Evolutionary conservation across 495 filamentous ascomycete genomes (phyloP), one percentile per base, ranked within the genome.

Genomic region (Lasiosphaeris hirsuta): DNA sequence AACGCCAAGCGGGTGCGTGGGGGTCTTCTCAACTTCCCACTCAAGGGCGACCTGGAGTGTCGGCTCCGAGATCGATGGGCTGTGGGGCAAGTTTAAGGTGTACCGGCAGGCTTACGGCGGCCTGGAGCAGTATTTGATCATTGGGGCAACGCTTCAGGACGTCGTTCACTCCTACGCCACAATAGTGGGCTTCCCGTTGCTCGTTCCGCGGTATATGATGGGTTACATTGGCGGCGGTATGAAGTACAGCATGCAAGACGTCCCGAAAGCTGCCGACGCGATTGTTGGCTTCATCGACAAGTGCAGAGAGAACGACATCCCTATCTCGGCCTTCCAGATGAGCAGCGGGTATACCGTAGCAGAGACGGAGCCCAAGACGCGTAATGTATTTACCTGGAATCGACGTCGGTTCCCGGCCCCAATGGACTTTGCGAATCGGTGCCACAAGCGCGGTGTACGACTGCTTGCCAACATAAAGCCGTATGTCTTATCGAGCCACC

Each of bases 331-430:
- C 6, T 85, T 86, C 66, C 86, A 89, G 65, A 83, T 89, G 82
- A 85, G 82, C 38, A 86, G 84, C 0, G 86, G 86, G 1, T 89
- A 89, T 58, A 87, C 84, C 0, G 82, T 89, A n/a, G 79, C 84
- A 0, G 82, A 84, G 61, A 76, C 70, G 0, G 79, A 81, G 54
- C 85, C 85, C 5, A 86, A 86, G 63, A 86, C 85, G 2, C 74
- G 86, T 45, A 87, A 84, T 46, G 86, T 89, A 5, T 89, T 89
- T 62, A 87, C 82, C 4, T 89, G 86, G 86, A 87, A 89, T 63
- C 68, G 69, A 10, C 75, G 84, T 56, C 78, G 86, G 4, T 89
- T 88, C 66, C 85, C 84, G 8, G 76, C 87, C 57, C 85, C 86
- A 4, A 76, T 84, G 54, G 79, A 64, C 2, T 88, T 84, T 71